Evolutionary conservation across 192 early-diverging fungal species (phyloP), one percentile per base, ranked within the genome.

Genomic region (Helicostylum pulchrum): DNA sequence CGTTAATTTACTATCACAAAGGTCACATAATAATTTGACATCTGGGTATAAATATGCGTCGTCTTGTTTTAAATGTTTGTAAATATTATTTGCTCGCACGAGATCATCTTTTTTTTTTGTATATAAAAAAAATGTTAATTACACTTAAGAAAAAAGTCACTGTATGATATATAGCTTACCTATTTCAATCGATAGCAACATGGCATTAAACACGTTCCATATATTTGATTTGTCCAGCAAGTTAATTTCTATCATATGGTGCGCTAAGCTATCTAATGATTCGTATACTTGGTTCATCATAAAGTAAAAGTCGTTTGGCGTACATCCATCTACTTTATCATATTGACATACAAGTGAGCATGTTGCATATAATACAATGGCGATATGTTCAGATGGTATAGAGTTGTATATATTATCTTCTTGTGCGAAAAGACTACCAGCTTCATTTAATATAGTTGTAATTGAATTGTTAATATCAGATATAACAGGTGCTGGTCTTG

Each of bases 391-490:
- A 17, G n/a, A 49, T 19, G 26, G 21, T 10, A 30, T 19, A 4
- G 17, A 32, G 10, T 61, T 30, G 31, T 26, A 49, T 14, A 30
- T 21, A 17, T 47, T 15, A 20, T 23, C 17, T 20, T 43, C 57
- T 34, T 49, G 60, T 7, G 45, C 46, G 34, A 49, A 49, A 45
- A 59, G 14, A 59, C 43, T 59, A 15, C 57, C 57, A 19, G 43
- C 57, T 42, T 59, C 57, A 44, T 59, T 45, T 45, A 59, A 42
- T 59, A 59, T 45, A 21, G 57, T 59, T 11, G 42, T 59, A 17
- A 59, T 43, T 20, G 57, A 45, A 59, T 59, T 43, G 21, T 59
- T 59, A 14, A 21, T 43, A 12, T 45, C 57, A 19, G 42, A 23
- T 12, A 45, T 56, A n/a, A 17, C 31, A 30, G 32, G 54, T 8